These are phyloP conservation scores for Pharus latifolius DNA, from an alignment of 176 grass and related monocot genomes.

Conservation along the genomic window DNA sequence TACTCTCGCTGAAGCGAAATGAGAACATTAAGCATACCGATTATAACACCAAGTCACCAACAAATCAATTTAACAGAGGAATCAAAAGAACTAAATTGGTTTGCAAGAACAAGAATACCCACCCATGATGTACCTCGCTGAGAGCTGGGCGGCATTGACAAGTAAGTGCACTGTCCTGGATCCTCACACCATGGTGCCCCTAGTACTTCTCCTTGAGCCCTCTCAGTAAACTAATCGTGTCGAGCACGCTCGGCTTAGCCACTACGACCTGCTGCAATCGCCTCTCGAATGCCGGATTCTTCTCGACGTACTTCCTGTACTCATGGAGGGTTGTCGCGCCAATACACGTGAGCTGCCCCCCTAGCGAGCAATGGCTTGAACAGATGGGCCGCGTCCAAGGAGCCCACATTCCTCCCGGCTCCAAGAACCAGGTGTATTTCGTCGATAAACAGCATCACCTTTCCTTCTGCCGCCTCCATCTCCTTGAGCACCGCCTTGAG, in stretches of 20 bases:
- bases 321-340: slow-evolving; percentile 80
- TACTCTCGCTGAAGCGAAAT: too few species aligned
- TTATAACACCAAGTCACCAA: too few species aligned
- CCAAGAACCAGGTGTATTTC: slow-evolving; percentile 84
- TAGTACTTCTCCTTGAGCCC: slow-evolving; percentile 85
- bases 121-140: slow-evolving; percentile 70
- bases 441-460: slow-evolving; percentile 87
- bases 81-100: not conserved
- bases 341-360: slow-evolving; percentile 72
- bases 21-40: not conserved
- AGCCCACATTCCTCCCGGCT: slow-evolving; percentile 60
- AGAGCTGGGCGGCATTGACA: slow-evolving; percentile 68
- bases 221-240: slow-evolving; percentile 63
- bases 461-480: slow-evolving; percentile 60
- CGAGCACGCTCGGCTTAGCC: slow-evolving; percentile 56
- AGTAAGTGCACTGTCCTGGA: slow-evolving; percentile 59
- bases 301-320: slow-evolving; percentile 82
- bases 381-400: slow-evolving; percentile 80
- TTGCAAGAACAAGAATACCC: not conserved
- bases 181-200: slow-evolving; percentile 68
- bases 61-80: too few species aligned
- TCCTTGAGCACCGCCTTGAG: slow-evolving; percentile 79
- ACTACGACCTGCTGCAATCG: slow-evolving; percentile 83
- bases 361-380: slow-evolving; percentile 87
- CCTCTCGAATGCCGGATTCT: slow-evolving; percentile 70